Evolutionary conservation across 2,329 filamentous ascomycete genomes (phyloP).

Genomic region (Colletotrichum horii): DNA sequence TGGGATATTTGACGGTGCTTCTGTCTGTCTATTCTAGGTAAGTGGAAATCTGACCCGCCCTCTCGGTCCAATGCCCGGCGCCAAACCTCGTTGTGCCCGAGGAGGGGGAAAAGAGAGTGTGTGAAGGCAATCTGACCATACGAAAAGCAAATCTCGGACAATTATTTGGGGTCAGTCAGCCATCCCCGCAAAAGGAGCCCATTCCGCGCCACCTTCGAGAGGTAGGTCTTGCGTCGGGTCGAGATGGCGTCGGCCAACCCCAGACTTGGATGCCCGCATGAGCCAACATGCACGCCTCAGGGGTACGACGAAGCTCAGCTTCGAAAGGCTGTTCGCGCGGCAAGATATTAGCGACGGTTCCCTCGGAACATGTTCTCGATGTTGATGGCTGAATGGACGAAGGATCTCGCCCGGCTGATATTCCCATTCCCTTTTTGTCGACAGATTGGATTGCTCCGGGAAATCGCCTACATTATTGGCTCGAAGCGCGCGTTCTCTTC

Average conservation of each 20-base stretch:
- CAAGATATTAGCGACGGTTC: neutral
- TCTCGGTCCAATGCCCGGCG: neutral
- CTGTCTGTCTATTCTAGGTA: neutral
- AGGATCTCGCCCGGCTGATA: neutral
- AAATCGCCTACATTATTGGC: neutral
- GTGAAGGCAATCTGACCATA: neutral
- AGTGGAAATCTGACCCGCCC: neutral
- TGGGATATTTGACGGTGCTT: neutral
- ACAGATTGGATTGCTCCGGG: neutral
- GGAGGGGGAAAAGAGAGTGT: neutral
- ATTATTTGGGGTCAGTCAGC: neutral
- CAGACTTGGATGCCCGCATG: neutral
- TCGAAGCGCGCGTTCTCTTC: neutral
- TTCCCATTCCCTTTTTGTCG: neutral
- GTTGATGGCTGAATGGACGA: neutral
- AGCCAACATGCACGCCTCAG: neutral
- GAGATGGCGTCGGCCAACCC: neutral
- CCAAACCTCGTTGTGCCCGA: neutral
- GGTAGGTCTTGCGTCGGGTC: neutral
- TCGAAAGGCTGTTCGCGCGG: neutral
- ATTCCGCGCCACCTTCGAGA: neutral
- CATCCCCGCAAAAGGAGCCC: neutral
- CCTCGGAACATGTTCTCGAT: neutral
- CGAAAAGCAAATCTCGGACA: slow-evolving; percentile 14
- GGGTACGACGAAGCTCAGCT: neutral